Conservation (phyloP, 192 early-diverging fungal species). For the Coemansia umbellata region DNA sequence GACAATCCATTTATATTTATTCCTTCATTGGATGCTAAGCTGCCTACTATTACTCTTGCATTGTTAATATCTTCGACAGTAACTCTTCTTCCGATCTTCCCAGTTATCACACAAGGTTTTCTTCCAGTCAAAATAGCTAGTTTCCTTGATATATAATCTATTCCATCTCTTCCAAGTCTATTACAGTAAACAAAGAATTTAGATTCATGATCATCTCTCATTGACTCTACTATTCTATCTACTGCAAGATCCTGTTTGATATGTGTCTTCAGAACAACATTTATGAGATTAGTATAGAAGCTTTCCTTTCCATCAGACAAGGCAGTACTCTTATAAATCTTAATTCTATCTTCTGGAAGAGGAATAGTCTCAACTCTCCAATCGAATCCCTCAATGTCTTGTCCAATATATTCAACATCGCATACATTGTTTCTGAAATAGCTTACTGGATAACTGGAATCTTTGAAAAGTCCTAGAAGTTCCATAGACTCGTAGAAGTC, state of each 20-base stretch:
- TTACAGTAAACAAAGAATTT: conserved; percentile 15
- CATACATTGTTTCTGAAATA: conserved; percentile 1
- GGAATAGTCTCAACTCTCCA: too few species aligned
- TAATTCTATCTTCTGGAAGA: too few species aligned
- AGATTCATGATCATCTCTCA: neutral
- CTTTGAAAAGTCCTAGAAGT: conserved; percentile 2
- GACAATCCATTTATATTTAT: conserved; percentile 8
- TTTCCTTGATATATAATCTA: conserved; percentile 3
- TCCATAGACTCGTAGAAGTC: conserved; percentile 6
- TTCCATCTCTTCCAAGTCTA: neutral
- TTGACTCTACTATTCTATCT: too few species aligned
- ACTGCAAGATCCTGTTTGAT: too few species aligned
- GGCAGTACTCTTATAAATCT: too few species aligned
- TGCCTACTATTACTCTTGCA: conserved; percentile 8
- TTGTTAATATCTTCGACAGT: too few species aligned
- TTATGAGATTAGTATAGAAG: too few species aligned
- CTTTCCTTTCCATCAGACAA: too few species aligned
- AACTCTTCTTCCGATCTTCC: too few species aligned
- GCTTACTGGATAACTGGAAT: conserved; percentile 5
- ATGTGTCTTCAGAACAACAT: too few species aligned
- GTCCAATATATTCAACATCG: conserved; percentile 7
- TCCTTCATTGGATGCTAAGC: conserved; percentile 8
- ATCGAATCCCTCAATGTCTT: neutral
- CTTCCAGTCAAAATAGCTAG: too few species aligned
- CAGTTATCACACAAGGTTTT: too few species aligned